phyloP scores from a whole-genome alignment of 2,329 filamentous ascomycete species.

The Claviceps pazoutovae region DNA sequence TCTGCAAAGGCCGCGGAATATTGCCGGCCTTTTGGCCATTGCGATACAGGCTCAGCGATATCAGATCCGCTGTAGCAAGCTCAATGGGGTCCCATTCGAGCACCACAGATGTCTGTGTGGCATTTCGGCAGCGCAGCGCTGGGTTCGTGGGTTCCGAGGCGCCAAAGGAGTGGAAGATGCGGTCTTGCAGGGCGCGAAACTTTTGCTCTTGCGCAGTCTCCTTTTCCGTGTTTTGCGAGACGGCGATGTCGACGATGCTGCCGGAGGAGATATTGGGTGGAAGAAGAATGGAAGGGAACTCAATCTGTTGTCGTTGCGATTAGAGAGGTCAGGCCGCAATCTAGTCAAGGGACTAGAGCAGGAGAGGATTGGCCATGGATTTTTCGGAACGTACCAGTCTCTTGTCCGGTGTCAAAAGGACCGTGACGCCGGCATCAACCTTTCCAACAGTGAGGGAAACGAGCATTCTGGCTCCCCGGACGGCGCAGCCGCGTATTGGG shows the following conservation, averaged over 20 bases:
- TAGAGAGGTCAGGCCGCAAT: neutral
- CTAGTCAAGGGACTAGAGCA: too few relatives aligned
- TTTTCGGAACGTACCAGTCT: constrained; percentile 49
- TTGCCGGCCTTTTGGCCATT: constrained; percentile 95
- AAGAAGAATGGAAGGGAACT: constrained; percentile 94
- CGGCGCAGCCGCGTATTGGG: neutral
- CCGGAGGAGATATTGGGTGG: constrained; percentile 90
- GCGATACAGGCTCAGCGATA: constrained; percentile 80
- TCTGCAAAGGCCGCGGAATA: constrained; percentile 75
- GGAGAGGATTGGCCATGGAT: neutral
- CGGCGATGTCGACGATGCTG: constrained; percentile 95
- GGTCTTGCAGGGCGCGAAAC: constrained; percentile 76
- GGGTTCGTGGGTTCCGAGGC: constrained; percentile 63
- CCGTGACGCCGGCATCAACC: constrained; percentile 95
- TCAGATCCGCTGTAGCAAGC: constrained; percentile 80
- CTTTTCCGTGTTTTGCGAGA: constrained; percentile 69
- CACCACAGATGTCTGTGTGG: constrained; percentile 94
- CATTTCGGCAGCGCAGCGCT: constrained; percentile 81
- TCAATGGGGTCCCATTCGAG: constrained; percentile 96
- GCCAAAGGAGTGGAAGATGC: constrained; percentile 79
- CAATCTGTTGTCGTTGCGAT: constrained; percentile 52
- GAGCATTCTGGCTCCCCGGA: constrained; percentile 50
- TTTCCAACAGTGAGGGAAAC: constrained; percentile 98
- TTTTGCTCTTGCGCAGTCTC: constrained; percentile 60
- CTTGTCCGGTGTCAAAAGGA: constrained; percentile 92